A percentile compares a stretch with the other conserved stretches of the same genome.
These are phyloP conservation scores for Sindora glabra DNA, from an alignment of 306 rosid genomes.

Conservation along the genomic window DNA sequence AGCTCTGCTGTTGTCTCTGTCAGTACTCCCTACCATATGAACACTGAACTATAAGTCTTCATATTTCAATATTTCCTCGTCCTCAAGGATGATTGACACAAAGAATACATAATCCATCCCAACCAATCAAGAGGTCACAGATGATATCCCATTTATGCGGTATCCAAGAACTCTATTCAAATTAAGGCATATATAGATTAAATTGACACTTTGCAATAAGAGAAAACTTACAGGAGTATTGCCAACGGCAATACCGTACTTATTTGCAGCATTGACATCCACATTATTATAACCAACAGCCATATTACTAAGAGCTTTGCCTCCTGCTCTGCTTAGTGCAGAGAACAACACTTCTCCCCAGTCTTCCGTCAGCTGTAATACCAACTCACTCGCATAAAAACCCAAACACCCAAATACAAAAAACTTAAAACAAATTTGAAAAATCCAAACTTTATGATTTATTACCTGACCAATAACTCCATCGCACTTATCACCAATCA, in stretches of 20 bases:
- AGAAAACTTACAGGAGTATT: slow-evolving; percentile 66
- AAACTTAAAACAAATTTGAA: neutral
- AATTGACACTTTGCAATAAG: no score
- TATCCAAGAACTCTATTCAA: no score
- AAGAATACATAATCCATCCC: no score
- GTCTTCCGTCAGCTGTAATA: slow-evolving; percentile 84
- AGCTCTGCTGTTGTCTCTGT: slow-evolving; percentile 98
- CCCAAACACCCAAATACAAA: neutral
- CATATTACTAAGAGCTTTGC: slow-evolving; percentile 95
- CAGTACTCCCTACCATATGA: slow-evolving; percentile 75
- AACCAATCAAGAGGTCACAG: neutral
- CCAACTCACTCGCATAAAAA: neutral
- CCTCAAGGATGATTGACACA: no score
- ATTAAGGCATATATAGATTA: no score
- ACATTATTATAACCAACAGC: slow-evolving; percentile 98
- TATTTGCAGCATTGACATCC: slow-evolving; percentile 80
- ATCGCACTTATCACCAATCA: slow-evolving; percentile 87
- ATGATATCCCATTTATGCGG: no score
- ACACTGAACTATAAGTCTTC: slow-evolving; percentile 1
- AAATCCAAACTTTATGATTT: neutral
- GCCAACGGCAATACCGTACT: slow-evolving; percentile 91
- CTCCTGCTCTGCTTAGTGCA: slow-evolving; percentile 93
- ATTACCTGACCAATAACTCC: slow-evolving; percentile 97
- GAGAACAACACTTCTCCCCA: slow-evolving; percentile 98
- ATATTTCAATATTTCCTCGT: slow-evolving; percentile 3